phyloP scores from a whole-genome alignment of 768 basidiomycete genomes.

The Tephrocybe rancida region DNA sequence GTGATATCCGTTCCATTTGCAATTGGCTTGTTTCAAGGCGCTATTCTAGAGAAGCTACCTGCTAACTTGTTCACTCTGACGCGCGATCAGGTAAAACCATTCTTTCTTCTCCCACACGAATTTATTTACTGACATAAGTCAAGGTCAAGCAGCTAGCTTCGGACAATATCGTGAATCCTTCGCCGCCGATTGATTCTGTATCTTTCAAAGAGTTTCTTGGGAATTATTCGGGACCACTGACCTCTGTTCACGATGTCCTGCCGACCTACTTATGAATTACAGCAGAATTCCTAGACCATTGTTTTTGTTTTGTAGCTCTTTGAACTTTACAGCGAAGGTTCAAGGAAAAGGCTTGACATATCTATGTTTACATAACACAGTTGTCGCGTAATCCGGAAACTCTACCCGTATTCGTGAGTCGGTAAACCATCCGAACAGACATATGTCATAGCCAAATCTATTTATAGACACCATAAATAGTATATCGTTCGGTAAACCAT shows the following conservation, averaged over 20 bases:
- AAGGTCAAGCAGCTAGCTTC: conserved; percentile 64
- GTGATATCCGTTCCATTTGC: conserved; percentile 67
- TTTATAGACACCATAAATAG: too few relatives aligned
- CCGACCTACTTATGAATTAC: conserved; percentile 48
- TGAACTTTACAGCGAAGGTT: too few relatives aligned
- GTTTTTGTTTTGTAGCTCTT: too few relatives aligned
- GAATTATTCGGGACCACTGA: conserved; percentile 41
- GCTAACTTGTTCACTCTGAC: conserved; percentile 70
- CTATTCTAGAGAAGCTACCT: conserved; percentile 64
- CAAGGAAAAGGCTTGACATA: too few relatives aligned
- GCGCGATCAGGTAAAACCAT: conserved; percentile 55
- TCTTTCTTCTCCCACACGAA: neutral
- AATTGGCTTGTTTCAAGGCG: conserved; percentile 66
- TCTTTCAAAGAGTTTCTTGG: conserved; percentile 41
- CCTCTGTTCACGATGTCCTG: conserved; percentile 52
- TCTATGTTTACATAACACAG: too few relatives aligned
- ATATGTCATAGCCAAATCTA: too few relatives aligned
- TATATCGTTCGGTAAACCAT: too few relatives aligned
- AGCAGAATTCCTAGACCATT: too few relatives aligned
- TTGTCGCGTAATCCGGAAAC: too few relatives aligned
- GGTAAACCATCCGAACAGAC: too few relatives aligned
- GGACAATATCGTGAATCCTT: conserved; percentile 54
- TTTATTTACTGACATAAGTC: neutral
- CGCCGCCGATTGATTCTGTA: conserved; percentile 27
- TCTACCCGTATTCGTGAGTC: too few relatives aligned